Percentiles rank a stretch among this genome's conserved stretches.
These are phyloP conservation scores for Suhomyces bolitotheri DNA, from an alignment of 1,139 yeast genomes.

Conservation along the genomic window DNA sequence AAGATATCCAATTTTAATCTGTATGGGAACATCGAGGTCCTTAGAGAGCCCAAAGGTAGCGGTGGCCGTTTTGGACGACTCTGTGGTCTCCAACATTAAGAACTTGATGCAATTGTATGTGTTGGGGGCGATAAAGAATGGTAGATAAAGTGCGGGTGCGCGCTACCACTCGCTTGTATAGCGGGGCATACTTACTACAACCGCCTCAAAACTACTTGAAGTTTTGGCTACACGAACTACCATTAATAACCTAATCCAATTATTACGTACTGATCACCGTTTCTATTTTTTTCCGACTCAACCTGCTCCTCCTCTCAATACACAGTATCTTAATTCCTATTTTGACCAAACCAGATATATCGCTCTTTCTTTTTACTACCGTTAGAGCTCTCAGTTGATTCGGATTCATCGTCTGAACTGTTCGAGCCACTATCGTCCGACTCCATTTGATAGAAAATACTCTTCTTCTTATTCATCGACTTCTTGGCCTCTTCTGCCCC, in stretches of 20 bases:
- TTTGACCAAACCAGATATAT: conserved; percentile 43
- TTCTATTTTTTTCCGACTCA: too few species aligned
- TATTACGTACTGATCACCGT: too few species aligned
- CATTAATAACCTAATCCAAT: too few species aligned
- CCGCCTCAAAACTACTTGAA: too few species aligned
- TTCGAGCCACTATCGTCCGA: conserved; percentile 23
- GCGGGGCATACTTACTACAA: too few species aligned
- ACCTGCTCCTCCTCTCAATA: too few species aligned
- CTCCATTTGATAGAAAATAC: conserved; percentile 39
- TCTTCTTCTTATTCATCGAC: conserved; percentile 16
- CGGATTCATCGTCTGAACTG: conserved; percentile 16
- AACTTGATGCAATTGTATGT: too few species aligned
- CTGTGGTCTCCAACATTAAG: conserved; percentile 6
- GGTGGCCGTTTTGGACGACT: conserved; percentile 14
- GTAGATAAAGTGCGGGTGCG: background rate
- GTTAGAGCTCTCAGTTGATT: conserved; percentile 8
- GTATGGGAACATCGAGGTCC: conserved; percentile 59
- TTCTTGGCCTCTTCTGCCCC: background rate
- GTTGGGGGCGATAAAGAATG: background rate
- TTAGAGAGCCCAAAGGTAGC: conserved; percentile 75
- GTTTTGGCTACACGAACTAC: too few species aligned
- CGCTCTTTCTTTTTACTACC: conserved; percentile 16
- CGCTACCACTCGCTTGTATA: too few species aligned
- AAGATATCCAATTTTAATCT: conserved; percentile 28
- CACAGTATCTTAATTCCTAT: conserved; percentile 24